Base-by-base conservation (phyloP, 164 flowering plant species). In the Tetrastigma voinierianum region DNA sequence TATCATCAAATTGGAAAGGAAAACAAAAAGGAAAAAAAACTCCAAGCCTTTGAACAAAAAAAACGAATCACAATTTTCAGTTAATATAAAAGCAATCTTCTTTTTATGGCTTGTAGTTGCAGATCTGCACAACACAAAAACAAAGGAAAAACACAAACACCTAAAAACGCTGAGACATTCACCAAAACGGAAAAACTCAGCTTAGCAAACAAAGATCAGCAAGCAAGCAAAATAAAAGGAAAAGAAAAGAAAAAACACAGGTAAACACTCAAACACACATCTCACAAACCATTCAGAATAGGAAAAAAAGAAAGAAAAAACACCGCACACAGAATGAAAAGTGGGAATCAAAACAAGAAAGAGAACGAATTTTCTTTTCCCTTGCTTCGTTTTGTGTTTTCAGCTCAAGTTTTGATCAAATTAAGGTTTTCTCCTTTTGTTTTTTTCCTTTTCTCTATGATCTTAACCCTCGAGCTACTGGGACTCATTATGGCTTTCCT, bases 401-500 rank as follows among this genome's bases (percentile, higher is more conserved):
- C 6, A 32, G 40, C 40, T n/a, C n/a, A 32, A 32, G 40, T 32
- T 32, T 32, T 4, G 0, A 32, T 32, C 40, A 32, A 32, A 32
- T 32, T 32, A 51, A 51, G 40, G 59, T 45, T 51, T 59, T 47
- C 40, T 32, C 8, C 40, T 32, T 32, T 32, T 32, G 3, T 7
- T 32, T 32, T 32, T 32, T 32, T 32, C 6, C 40, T 32, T 32
- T 32, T 32, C 40, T n/a, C 40, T 32, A 7, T 32, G 40, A 3
- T 32, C 3, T 32, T 86, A 88, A n/a, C n/a, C 97, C 94, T 90
- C 69, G 88, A 74, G 77, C 85, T 87, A 67, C 92, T 90, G 88
- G 68, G 89, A 89, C 86, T 91, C 95, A 78, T 85, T 85, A 87
- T 60, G 87, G 87, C 69, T 91, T 89, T 74, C 97, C 97, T 78